Conservation (phyloP, 768 basidiomycete genomes). For the Auricularia sp. region DNA sequence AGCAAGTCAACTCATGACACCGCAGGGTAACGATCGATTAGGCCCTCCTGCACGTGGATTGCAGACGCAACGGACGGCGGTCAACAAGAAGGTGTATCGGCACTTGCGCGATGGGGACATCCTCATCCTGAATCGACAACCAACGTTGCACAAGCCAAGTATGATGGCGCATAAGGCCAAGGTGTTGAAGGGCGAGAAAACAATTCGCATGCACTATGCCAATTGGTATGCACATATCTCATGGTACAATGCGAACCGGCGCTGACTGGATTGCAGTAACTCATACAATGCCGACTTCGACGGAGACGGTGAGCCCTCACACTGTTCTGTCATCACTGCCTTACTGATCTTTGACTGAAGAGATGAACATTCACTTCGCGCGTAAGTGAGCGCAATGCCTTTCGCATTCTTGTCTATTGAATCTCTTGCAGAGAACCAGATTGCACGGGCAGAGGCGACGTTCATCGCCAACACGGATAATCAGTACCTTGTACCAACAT, state of each 20-base stretch:
- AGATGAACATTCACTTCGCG: constrained; percentile 99
- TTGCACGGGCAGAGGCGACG: constrained; percentile 88
- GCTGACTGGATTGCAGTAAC: constrained; percentile 46
- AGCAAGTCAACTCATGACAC: constrained; percentile 90
- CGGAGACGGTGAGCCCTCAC: constrained; percentile 57
- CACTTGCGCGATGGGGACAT: constrained; percentile 93
- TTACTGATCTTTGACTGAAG: constrained; percentile 28
- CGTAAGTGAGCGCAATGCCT: constrained; percentile 42
- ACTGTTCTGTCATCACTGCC: constrained; percentile 11
- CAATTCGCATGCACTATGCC: constrained; percentile 98
- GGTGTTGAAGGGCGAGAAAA: constrained; percentile 91
- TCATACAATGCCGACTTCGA: constrained; percentile 98
- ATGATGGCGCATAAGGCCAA: constrained; percentile 98
- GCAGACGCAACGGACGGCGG: constrained; percentile 62
- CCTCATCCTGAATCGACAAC: constrained; percentile 92
- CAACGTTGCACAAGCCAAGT: constrained; percentile 95
- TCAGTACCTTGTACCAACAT: constrained; percentile 98
- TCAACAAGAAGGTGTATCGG: constrained; percentile 96
- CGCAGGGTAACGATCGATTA: constrained; percentile 49
- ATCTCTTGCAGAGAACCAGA: constrained; percentile 64
- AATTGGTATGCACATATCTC: constrained; percentile 58
- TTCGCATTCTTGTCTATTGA: constrained; percentile 3
- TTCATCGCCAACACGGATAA: constrained; percentile 96
- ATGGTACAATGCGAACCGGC: neutral
- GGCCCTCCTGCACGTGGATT: constrained; percentile 46